A percentile compares a stretch with the other conserved stretches of the same genome.
phyloP scores from a whole-genome alignment of 1,139 yeast species.

The Debaryomyces sp. region DNA sequence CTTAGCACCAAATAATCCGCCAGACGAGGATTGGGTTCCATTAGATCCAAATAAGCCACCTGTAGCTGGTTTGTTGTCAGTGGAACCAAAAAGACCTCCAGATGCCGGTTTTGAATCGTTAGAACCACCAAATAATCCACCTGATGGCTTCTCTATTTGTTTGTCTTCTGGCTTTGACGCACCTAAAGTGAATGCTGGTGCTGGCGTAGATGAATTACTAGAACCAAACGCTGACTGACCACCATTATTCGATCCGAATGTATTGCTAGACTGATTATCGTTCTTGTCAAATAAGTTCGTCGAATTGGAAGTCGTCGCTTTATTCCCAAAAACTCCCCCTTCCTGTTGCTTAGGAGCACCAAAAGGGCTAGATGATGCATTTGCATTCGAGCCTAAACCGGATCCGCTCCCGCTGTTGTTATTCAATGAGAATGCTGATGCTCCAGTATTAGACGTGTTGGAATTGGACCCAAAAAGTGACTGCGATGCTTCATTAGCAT shows the following conservation, averaged over 20 bases:
- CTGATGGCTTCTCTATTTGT: constrained; percentile 16
- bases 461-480: constrained; percentile 16
- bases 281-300: constrained; percentile 11
- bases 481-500: constrained; percentile 17
- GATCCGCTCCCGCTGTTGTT: constrained; percentile 7
- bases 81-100: constrained; percentile 16
- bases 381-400: constrained; percentile 21
- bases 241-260: constrained; percentile 1
- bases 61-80: constrained; percentile 12
- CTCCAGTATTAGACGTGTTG: neutral
- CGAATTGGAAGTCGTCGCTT: constrained; percentile 9
- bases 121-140: constrained; percentile 16
- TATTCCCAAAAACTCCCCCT: constrained; percentile 18
- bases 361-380: constrained; percentile 13
- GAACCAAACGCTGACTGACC: neutral
- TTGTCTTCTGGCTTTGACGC: constrained; percentile 23
- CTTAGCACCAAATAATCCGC: constrained; percentile 20
- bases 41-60: constrained; percentile 15
- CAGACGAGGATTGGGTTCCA: constrained; percentile 13
- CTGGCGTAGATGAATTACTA: constrained; percentile 8
- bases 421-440: constrained; percentile 3
- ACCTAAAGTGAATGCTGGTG: constrained; percentile 19
- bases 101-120: constrained; percentile 12
- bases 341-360: constrained; percentile 13
- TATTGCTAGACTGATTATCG: neutral